phyloP scores from a whole-genome alignment of 768 basidiomycete genomes.

The Tylopilus plumbeoviolaceoides region DNA sequence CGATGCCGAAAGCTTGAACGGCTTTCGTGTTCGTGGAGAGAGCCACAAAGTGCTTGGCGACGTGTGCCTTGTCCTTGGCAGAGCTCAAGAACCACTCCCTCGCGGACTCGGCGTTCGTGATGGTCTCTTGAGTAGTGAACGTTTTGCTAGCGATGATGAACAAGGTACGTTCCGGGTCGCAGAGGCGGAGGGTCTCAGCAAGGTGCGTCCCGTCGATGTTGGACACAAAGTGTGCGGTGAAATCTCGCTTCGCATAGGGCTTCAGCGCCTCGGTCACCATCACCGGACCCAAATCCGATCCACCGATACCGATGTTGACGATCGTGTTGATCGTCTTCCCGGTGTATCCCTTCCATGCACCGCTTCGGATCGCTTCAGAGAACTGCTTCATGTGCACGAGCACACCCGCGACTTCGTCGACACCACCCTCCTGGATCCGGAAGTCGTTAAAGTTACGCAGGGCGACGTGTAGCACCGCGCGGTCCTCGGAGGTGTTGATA shows the following conservation, averaged over 20 bases:
- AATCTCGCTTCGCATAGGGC: conserved; percentile 83
- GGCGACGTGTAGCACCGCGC: conserved; percentile 93
- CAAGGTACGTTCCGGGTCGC: conserved; percentile 88
- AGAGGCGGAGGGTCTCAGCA: conserved; percentile 76
- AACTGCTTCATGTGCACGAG: conserved; percentile 91
- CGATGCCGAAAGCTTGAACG: conserved; percentile 91
- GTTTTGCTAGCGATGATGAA: conserved; percentile 99
- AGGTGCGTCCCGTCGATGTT: conserved; percentile 99
- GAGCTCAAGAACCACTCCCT: conserved; percentile 87
- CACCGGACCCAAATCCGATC: conserved; percentile 95
- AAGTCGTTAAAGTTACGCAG: conserved; percentile 79
- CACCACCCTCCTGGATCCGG: conserved; percentile 76
- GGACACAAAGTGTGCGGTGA: conserved; percentile 85
- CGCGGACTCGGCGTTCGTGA: conserved; percentile 95
- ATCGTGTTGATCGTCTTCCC: conserved; percentile 92
- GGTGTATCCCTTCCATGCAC: conserved; percentile 95
- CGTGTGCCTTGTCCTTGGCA: conserved; percentile 85
- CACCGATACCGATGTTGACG: conserved; percentile 99
- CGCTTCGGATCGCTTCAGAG: conserved; percentile 76
- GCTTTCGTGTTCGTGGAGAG: conserved; percentile 94
- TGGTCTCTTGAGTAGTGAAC: conserved; percentile 99
- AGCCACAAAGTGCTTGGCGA: conserved; percentile 98
- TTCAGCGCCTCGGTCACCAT: conserved; percentile 99
- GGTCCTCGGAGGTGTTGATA: conserved; percentile 98
- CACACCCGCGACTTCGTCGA: conserved; percentile 76